Evolutionary conservation across 2,329 filamentous ascomycete genomes (phyloP).

Genomic region (Microdochium paspali): DNA sequence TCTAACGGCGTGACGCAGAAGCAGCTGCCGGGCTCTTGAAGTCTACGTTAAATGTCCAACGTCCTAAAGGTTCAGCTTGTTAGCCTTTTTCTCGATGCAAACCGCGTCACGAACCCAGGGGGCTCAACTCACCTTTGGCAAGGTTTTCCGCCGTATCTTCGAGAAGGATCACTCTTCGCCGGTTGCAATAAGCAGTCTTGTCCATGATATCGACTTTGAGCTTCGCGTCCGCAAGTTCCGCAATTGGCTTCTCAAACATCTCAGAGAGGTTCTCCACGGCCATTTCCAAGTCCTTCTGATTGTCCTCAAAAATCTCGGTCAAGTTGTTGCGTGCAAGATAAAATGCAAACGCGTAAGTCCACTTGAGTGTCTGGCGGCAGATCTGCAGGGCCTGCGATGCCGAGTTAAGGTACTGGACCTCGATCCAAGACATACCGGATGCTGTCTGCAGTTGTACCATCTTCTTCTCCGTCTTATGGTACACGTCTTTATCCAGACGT

Average conservation of each 20-base stretch:
- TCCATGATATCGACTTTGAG: constrained; percentile 98
- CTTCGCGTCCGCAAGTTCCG: constrained; percentile 75
- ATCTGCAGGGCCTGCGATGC: constrained; percentile 91
- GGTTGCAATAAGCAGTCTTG: constrained; percentile 95
- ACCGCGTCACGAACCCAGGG: not conserved
- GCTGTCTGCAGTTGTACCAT: constrained; percentile 93
- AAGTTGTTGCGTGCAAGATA: constrained; percentile 94
- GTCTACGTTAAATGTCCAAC: constrained; percentile 36
- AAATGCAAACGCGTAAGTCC: constrained; percentile 98
- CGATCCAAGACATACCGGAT: constrained; percentile 97
- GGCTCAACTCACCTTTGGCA: constrained; percentile 52
- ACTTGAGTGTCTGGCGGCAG: constrained; percentile 97
- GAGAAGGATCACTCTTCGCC: constrained; percentile 78
- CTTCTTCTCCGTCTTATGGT: constrained; percentile 95
- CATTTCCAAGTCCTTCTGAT: constrained; percentile 96
- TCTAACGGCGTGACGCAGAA: not conserved
- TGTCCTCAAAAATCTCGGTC: constrained; percentile 96
- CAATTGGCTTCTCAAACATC: constrained; percentile 97
- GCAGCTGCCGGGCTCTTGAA: constrained; percentile 9
- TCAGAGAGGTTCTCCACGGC: constrained; percentile 94
- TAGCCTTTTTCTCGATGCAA: constrained; percentile 8
- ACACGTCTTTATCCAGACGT: constrained; percentile 92
- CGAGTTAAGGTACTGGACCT: constrained; percentile 92
- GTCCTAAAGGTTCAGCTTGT: constrained; percentile 21
- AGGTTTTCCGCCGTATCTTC: constrained; percentile 91